Conservation (phyloP, 805 yeast species). For the Pichia nakasei region DNA sequence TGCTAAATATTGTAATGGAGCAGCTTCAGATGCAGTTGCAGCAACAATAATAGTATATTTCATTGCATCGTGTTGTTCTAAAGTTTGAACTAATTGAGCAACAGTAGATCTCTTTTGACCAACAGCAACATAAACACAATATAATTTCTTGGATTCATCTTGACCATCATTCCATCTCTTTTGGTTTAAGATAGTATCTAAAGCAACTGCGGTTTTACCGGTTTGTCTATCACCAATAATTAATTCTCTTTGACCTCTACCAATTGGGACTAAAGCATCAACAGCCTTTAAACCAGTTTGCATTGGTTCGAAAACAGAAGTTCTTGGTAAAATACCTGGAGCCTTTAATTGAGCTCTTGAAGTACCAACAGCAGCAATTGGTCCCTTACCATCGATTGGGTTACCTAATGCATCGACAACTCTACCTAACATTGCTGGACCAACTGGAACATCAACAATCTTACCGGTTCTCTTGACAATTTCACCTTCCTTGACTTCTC, state of each 20-base stretch:
- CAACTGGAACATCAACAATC: conserved; percentile 98
- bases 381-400: conserved; percentile 99
- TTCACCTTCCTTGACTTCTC: conserved; percentile 98
- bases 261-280: conserved; percentile 98
- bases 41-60: conserved; percentile 97
- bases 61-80: conserved; percentile 96
- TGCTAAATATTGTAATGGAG: conserved; percentile 99
- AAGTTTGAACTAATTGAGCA: conserved; percentile 98
- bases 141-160: conserved; percentile 95
- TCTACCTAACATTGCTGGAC: conserved; percentile 97
- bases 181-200: conserved; percentile 97
- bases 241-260: conserved; percentile 99
- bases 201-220: conserved; percentile 99
- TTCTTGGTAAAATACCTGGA: conserved; percentile 99
- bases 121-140: conserved; percentile 99
- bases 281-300: conserved; percentile 99
- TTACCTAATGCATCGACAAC: conserved; percentile 98
- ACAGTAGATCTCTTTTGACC: conserved; percentile 99
- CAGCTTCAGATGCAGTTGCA: conserved; percentile 99
- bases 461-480: conserved; percentile 99
- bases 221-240: conserved; percentile 99
- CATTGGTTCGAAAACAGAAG: conserved; percentile 97
- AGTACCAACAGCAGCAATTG: conserved; percentile 74
- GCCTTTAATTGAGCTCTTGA: conserved; percentile 99
- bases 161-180: conserved; percentile 95